Percentiles rank a stretch among this genome's conserved stretches.
Evolutionary conservation across 441 rosid genomes (phyloP).

Genomic region (Raphanus hybrid): DNA sequence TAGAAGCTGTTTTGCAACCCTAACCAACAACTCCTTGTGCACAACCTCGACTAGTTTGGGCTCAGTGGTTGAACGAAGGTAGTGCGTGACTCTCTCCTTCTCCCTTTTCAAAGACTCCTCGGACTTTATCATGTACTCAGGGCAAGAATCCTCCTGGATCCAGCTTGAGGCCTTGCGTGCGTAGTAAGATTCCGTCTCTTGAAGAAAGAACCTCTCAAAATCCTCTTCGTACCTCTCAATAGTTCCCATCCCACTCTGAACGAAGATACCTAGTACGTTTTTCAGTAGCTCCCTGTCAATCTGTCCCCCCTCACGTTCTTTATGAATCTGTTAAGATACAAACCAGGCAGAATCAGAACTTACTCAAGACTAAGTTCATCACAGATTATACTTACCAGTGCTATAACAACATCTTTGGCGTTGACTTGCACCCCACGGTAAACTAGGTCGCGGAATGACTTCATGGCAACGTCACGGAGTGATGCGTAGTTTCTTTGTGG

Average conservation of each 20-base stretch:
- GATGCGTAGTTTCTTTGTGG: constrained; percentile 61
- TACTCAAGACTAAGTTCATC: not conserved
- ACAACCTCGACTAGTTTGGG: constrained; percentile 76
- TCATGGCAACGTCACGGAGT: constrained; percentile 69
- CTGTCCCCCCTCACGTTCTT: constrained; percentile 81
- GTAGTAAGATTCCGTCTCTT: constrained; percentile 68
- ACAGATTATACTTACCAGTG: constrained; percentile 48
- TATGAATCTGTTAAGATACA: constrained; percentile 54
- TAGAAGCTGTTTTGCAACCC: constrained; percentile 55
- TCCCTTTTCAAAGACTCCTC: constrained; percentile 86
- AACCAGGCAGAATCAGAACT: constrained; percentile 1
- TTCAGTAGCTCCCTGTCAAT: constrained; percentile 74
- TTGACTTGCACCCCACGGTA: constrained; percentile 50
- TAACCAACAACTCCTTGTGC: constrained; percentile 65
- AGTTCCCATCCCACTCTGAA: constrained; percentile 74
- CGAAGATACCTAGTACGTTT: constrained; percentile 74
- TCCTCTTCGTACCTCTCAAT: constrained; percentile 64
- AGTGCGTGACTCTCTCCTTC: constrained; percentile 80
- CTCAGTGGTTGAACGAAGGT: constrained; percentile 75
- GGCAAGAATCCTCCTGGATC: constrained; percentile 80
- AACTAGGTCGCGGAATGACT: constrained; percentile 59
- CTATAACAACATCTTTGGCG: constrained; percentile 62
- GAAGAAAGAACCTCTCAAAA: constrained; percentile 65
- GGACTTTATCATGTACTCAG: constrained; percentile 74
- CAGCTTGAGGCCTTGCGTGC: constrained; percentile 76